Conservation (phyloP, 1,139 yeast genomes). For the Suhomyces ambrosiae region DNA sequence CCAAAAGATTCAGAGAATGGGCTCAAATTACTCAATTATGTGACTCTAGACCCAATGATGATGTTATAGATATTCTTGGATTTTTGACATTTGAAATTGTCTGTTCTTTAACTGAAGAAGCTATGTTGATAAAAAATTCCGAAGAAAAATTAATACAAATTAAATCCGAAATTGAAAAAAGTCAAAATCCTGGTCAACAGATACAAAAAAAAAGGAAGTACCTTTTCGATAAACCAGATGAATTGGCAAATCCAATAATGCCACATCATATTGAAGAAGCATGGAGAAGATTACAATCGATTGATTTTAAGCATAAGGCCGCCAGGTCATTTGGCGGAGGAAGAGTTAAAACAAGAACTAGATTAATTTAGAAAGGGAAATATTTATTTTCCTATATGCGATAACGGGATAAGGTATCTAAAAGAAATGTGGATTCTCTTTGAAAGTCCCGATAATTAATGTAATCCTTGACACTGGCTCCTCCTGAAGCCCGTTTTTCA, state of each 20-base stretch:
- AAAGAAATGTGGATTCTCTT: slow-evolving; percentile 16
- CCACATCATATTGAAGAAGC: slow-evolving; percentile 91
- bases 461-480: slow-evolving; percentile 30
- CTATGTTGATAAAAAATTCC: slow-evolving; percentile 73
- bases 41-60: slow-evolving; percentile 93
- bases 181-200: slow-evolving; percentile 21
- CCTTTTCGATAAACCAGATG: slow-evolving; percentile 89
- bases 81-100: slow-evolving; percentile 95
- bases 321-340: slow-evolving; percentile 81
- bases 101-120: slow-evolving; percentile 90
- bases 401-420: slow-evolving; percentile 10
- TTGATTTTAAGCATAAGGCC: slow-evolving; percentile 63
- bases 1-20: slow-evolving; percentile 94
- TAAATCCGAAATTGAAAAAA: slow-evolving; percentile 34
- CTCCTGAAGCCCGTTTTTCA: slow-evolving; percentile 19
- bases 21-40: slow-evolving; percentile 83
- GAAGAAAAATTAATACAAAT: slow-evolving; percentile 54
- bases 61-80: slow-evolving; percentile 93
- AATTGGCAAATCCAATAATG: slow-evolving; percentile 76
- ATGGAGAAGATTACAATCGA: slow-evolving; percentile 76
- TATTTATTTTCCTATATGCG: slow-evolving; percentile 4
- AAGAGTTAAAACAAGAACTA: slow-evolving; percentile 43
- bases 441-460: slow-evolving; percentile 44
- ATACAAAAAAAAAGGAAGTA: slow-evolving; percentile 48
- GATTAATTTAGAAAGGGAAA: slow-evolving; percentile 40